Conservation (phyloP, 2,329 filamentous ascomycete genomes). For the Ilyonectria robusta region DNA sequence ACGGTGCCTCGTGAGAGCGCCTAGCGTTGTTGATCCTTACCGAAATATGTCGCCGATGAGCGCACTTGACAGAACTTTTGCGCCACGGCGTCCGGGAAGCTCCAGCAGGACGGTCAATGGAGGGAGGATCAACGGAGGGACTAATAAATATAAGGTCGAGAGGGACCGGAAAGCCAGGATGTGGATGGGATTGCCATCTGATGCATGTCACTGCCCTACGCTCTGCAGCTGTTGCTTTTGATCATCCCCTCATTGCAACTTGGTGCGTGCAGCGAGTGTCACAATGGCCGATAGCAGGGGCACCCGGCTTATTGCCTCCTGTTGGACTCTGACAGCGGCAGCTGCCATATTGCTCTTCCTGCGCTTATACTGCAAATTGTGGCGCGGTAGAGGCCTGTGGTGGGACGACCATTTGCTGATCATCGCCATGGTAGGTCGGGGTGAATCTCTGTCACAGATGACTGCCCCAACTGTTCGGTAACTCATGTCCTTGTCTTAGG, state of each 20-base stretch:
- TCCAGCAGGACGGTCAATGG: too few species aligned
- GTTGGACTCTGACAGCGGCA: conserved; percentile 47
- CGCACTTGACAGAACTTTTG: too few species aligned
- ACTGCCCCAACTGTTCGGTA: background rate
- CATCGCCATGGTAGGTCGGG: conserved; percentile 52
- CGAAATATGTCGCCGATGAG: too few species aligned
- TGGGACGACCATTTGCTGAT: conserved; percentile 56
- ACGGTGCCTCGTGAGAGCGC: too few species aligned
- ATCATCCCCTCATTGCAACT: conserved; percentile 4
- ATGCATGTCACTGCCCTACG: background rate
- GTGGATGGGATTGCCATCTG: background rate
- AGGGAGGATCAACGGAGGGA: too few species aligned
- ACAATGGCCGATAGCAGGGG: conserved; percentile 47
- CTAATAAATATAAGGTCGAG: too few species aligned
- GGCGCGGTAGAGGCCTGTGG: conserved; percentile 53
- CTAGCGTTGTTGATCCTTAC: too few species aligned
- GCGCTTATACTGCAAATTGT: conserved; percentile 55
- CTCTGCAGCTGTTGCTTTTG: background rate
- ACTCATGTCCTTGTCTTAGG: conserved; percentile 33
- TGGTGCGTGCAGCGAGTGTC: conserved; percentile 10
- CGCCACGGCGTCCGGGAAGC: too few species aligned
- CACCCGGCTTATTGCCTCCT: conserved; percentile 48
- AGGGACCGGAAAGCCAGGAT: background rate
- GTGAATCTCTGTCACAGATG: background rate
- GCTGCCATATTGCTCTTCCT: conserved; percentile 48